These are phyloP conservation scores for Solanum verrucosum DNA, from an alignment of 257 asterid species.

Conservation along the genomic window DNA sequence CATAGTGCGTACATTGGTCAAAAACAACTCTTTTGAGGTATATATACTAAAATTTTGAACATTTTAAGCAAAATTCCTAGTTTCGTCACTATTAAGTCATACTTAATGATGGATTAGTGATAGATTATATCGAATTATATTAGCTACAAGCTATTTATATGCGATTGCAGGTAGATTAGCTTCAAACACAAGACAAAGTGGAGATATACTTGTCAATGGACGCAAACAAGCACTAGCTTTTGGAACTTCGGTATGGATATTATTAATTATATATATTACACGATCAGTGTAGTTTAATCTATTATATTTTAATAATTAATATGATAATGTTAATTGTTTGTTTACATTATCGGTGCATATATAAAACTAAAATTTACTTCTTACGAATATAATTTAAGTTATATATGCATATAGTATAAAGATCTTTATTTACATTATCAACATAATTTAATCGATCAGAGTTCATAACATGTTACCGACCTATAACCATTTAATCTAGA, in stretches of 20 bases:
- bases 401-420: background rate
- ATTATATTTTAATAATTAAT: background rate
- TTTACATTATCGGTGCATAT: background rate
- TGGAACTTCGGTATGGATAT: constrained; percentile 14
- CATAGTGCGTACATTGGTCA: background rate
- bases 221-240: constrained; percentile 6
- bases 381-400: background rate
- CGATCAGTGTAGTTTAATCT: background rate
- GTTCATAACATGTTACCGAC: too few relatives aligned
- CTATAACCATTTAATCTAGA: background rate
- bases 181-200: constrained; percentile 14
- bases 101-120: background rate
- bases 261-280: background rate
- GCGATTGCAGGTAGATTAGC: constrained; percentile 1
- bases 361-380: background rate
- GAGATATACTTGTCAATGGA: constrained; percentile 10
- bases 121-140: background rate
- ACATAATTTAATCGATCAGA: background rate
- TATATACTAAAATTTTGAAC: background rate
- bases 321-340: background rate
- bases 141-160: background rate
- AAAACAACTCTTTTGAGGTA: background rate
- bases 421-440: background rate
- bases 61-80: background rate
- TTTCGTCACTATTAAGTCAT: background rate